Evolutionary conservation across 192 early-diverging fungal species (phyloP), one percentile per base, ranked within the genome.

Genomic region (Podila epicladia): DNA sequence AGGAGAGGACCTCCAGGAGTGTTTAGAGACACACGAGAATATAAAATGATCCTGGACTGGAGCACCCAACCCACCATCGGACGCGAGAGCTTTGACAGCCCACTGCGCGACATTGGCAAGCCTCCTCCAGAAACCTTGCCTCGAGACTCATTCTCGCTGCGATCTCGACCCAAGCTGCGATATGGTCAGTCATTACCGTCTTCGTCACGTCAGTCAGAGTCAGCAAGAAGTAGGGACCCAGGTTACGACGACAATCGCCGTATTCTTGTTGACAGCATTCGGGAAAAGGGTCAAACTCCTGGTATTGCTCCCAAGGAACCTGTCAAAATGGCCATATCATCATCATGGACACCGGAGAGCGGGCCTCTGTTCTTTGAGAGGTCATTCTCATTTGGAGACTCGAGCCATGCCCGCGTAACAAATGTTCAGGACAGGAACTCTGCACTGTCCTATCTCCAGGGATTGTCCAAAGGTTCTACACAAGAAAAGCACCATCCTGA

Each of bases 51-150:
- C 53, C 22, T 55, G 20, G 53, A 55, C 53, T 55, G 53, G 53
- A 55, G 53, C 53, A 24, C 53, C 17, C 53, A 55, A 17, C 53
- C 53, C 2, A 55, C 53, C 24, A 55, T 55, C n/a, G 53, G 53
- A 20, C 53, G n/a, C 20, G 53, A 55, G n/a, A 55, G 53, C 24
- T 55, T 55, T 26, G 24, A 11, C 53, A 55, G 53, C 24, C 53
- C 53, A 55, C 53, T 55, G 53, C 53, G 53, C 1, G 53, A 55
- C 53, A 55, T 55, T 55, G 53, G 53, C 19, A n/a, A 55, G 53
- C 53, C 53, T 12, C 53, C 53, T n/a, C 6, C 24, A n/a, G 53
- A 9, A 8, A 55, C 53, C 53, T 26, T 55, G 20, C 53, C 53
- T 55, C 53, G 53, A 9, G 53, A 55, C 24, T 55, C 53, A 1